Evolutionary conservation across 2,329 filamentous ascomycete species (phyloP).

Genomic region (Biscogniauxia sp.): DNA sequence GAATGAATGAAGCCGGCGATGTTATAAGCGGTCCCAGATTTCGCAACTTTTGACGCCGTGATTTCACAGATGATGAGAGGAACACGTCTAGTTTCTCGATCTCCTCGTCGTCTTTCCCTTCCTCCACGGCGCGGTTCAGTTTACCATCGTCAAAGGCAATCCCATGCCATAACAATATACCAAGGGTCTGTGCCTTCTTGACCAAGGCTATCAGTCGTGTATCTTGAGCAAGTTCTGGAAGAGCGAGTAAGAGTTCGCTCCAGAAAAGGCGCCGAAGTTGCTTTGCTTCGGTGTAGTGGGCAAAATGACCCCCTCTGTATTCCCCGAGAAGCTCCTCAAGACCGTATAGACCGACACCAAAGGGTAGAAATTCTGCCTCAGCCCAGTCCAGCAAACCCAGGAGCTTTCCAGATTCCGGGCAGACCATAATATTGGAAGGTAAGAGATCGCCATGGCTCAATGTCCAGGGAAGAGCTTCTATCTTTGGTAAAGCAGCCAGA

Average conservation of each 20-base stretch:
- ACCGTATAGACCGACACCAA: conserved; percentile 59
- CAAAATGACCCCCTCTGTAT: conserved; percentile 35
- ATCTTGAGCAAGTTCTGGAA: conserved; percentile 34
- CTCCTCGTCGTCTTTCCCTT: conserved; percentile 49
- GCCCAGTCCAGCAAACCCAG: conserved; percentile 63
- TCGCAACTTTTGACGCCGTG: conserved; percentile 1
- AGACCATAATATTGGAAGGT: conserved; percentile 55
- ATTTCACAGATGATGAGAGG: conserved; percentile 17
- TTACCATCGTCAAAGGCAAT: conserved; percentile 61
- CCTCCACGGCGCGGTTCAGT: conserved; percentile 56
- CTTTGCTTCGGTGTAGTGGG: conserved; percentile 44
- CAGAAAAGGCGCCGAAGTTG: conserved; percentile 50
- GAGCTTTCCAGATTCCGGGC: conserved; percentile 41
- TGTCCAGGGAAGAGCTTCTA: conserved; percentile 50
- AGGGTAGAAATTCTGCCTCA: conserved; percentile 59
- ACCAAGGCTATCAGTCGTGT: conserved; percentile 32
- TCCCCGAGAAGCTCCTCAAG: conserved; percentile 58
- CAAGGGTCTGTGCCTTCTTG: conserved; percentile 45
- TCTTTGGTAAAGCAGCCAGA: conserved; percentile 29
- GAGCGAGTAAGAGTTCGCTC: conserved; percentile 35
- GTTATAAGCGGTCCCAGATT: background rate
- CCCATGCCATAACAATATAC: conserved; percentile 61
- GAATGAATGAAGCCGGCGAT: background rate
- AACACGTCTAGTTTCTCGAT: conserved; percentile 47
- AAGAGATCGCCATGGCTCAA: conserved; percentile 62